These are phyloP conservation scores for Nannochloropsis gaditana DNA, from an alignment of 108 stramenopile genomes.

Conservation along the genomic window DNA sequence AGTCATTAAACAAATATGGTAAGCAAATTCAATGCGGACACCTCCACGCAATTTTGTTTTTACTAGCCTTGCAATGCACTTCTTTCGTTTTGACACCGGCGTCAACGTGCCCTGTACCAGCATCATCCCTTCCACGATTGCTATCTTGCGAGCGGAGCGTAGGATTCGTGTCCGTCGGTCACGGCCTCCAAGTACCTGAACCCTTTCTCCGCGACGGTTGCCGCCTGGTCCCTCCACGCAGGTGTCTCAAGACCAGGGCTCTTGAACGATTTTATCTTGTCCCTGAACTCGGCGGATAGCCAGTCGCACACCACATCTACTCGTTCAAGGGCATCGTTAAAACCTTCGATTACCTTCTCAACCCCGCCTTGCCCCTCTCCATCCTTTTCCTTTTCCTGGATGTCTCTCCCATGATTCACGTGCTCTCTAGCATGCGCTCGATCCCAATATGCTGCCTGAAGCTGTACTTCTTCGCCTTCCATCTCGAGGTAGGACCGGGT, in stretches of 20 bases:
- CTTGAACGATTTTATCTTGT: neutral
- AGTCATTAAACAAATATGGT: too few species aligned
- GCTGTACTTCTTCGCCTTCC: neutral
- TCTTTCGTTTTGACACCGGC: too few species aligned
- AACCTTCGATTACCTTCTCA: neutral
- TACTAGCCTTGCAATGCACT: too few species aligned
- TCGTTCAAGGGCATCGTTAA: neutral
- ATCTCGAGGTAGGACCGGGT: constrained; percentile 10
- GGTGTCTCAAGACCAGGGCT: neutral
- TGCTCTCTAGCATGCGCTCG: neutral
- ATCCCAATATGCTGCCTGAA: constrained; percentile 3
- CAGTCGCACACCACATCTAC: neutral
- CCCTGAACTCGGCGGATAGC: neutral
- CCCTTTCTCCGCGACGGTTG: neutral
- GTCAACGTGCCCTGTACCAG: too few species aligned
- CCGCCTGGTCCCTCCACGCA: neutral
- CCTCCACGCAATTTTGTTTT: too few species aligned
- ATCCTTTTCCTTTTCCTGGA: neutral
- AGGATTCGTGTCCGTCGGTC: neutral
- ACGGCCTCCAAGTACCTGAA: neutral
- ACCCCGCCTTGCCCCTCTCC: neutral
- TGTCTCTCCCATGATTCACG: neutral
- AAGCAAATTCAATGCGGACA: too few species aligned
- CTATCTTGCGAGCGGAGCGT: too few species aligned
- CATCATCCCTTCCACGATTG: too few species aligned